Percentiles rank a stretch among this genome's conserved stretches.
These are phyloP conservation scores for Penicillium canariense DNA, from an alignment of 495 filamentous ascomycete genomes.

Conservation along the genomic window DNA sequence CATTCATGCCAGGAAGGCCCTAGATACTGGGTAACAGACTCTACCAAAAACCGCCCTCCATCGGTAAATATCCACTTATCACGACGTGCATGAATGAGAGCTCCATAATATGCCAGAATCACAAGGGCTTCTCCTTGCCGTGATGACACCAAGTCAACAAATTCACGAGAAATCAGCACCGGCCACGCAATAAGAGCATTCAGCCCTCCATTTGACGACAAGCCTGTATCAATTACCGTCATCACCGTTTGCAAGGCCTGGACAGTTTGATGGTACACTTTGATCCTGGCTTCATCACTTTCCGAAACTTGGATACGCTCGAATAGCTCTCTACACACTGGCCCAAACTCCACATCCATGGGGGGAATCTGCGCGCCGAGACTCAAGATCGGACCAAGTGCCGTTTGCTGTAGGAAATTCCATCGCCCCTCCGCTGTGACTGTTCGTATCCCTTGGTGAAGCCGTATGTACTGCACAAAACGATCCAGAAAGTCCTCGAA, in stretches of 20 bases:
- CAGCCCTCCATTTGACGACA: background rate
- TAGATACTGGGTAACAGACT: slow-evolving; percentile 12
- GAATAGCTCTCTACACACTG: background rate
- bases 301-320: background rate
- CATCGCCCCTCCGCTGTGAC: slow-evolving; percentile 16
- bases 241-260: slow-evolving; percentile 11
- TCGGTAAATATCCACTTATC: slow-evolving; percentile 17
- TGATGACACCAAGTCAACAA: slow-evolving; percentile 14
- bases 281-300: background rate
- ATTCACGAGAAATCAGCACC: slow-evolving; percentile 6
- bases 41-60: slow-evolving; percentile 15
- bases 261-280: slow-evolving; percentile 10
- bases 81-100: slow-evolving; percentile 10
- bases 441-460: slow-evolving; percentile 44
- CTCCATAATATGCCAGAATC: slow-evolving; percentile 21
- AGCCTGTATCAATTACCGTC: background rate
- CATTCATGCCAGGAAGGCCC: slow-evolving; percentile 16
- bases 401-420: slow-evolving; percentile 8
- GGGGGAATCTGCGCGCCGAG: background rate
- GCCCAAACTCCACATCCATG: background rate
- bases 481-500: slow-evolving; percentile 39
- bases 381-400: slow-evolving; percentile 6
- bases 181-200: slow-evolving; percentile 15
- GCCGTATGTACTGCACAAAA: slow-evolving; percentile 37
- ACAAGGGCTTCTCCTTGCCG: slow-evolving; percentile 13